These are phyloP conservation scores for Trichoderma koningii DNA, from an alignment of 2,329 filamentous ascomycete species.

Conservation along the genomic window DNA sequence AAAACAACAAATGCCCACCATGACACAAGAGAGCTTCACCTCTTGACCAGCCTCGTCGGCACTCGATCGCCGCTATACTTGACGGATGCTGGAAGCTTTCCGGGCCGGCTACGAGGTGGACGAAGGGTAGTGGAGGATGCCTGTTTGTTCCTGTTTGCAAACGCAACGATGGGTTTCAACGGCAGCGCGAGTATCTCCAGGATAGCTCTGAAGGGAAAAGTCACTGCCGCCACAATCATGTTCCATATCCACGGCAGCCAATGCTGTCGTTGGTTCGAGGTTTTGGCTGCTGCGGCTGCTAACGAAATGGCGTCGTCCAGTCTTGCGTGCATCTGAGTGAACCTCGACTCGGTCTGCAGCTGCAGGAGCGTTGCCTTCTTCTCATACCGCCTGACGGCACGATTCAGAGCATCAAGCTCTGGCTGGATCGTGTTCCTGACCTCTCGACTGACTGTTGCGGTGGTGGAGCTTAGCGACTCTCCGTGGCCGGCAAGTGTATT, in stretches of 20 bases:
- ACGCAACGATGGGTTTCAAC: slow-evolving; percentile 36
- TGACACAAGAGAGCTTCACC: slow-evolving; percentile 6
- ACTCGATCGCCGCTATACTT: slow-evolving; percentile 28
- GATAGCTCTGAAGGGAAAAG: slow-evolving; percentile 48
- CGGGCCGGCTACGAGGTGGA: slow-evolving; percentile 15
- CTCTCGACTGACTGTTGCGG: slow-evolving; percentile 54
- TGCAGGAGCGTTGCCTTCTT: slow-evolving; percentile 78
- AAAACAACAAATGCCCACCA: background rate
- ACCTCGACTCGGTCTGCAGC: slow-evolving; percentile 72
- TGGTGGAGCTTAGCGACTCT: slow-evolving; percentile 39
- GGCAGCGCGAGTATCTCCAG: slow-evolving; percentile 48
- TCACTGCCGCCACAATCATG: slow-evolving; percentile 38
- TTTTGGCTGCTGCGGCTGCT: slow-evolving; percentile 71
- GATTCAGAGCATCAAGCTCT: slow-evolving; percentile 83
- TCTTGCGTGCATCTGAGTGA: slow-evolving; percentile 70
- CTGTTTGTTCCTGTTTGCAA: slow-evolving; percentile 25
- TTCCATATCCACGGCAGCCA: slow-evolving; percentile 45
- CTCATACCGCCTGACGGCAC: slow-evolving; percentile 87
- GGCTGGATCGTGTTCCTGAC: slow-evolving; percentile 69
- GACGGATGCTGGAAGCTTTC: slow-evolving; percentile 20
- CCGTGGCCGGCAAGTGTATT: slow-evolving; percentile 33
- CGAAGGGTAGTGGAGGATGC: background rate
- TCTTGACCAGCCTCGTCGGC: slow-evolving; percentile 28
- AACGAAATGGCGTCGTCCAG: slow-evolving; percentile 77
- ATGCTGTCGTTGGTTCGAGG: slow-evolving; percentile 44